Conservation (phyloP, 208 protist species). For the Leptomonas seymouri region DNA sequence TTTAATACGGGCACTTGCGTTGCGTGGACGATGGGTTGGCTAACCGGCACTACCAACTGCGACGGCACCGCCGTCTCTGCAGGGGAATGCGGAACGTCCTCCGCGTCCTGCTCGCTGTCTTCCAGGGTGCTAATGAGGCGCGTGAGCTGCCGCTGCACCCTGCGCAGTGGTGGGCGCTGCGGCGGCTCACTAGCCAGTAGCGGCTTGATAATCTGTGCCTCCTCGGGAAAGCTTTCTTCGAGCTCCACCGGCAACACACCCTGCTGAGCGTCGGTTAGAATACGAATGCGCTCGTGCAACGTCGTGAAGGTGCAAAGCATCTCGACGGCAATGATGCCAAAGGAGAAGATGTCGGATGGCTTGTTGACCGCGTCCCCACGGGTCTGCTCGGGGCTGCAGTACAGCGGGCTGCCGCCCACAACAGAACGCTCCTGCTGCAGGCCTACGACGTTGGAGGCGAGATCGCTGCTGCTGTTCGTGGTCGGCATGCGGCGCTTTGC, state of each 20-base stretch:
- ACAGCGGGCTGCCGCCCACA: constrained; percentile 67
- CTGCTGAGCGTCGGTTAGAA: constrained; percentile 59
- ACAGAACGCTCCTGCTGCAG: constrained; percentile 53
- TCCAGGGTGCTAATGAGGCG: constrained; percentile 32
- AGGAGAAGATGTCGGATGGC: constrained; percentile 76
- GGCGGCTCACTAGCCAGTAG: constrained; percentile 47
- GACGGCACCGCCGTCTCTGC: constrained; percentile 4
- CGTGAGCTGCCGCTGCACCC: constrained; percentile 41
- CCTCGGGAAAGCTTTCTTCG: constrained; percentile 43
- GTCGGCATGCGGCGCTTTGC: constrained; percentile 48
- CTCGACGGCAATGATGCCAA: constrained; percentile 83
- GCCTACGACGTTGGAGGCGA: constrained; percentile 36
- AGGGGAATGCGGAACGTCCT: constrained; percentile 7
- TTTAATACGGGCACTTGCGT: not conserved
- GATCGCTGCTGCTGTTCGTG: constrained; percentile 13
- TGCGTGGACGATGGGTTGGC: not conserved
- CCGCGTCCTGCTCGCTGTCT: constrained; percentile 20
- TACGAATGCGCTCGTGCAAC: constrained; percentile 66
- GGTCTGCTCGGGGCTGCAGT: constrained; percentile 84
- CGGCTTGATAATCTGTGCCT: constrained; percentile 43
- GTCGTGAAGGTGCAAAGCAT: constrained; percentile 78
- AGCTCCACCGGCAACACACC: constrained; percentile 47
- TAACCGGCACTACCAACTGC: not conserved
- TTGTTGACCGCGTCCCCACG: constrained; percentile 49
- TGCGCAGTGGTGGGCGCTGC: constrained; percentile 33